These are phyloP conservation scores for Penicillium nucicola DNA, from an alignment of 495 filamentous ascomycete species.

Conservation along the genomic window DNA sequence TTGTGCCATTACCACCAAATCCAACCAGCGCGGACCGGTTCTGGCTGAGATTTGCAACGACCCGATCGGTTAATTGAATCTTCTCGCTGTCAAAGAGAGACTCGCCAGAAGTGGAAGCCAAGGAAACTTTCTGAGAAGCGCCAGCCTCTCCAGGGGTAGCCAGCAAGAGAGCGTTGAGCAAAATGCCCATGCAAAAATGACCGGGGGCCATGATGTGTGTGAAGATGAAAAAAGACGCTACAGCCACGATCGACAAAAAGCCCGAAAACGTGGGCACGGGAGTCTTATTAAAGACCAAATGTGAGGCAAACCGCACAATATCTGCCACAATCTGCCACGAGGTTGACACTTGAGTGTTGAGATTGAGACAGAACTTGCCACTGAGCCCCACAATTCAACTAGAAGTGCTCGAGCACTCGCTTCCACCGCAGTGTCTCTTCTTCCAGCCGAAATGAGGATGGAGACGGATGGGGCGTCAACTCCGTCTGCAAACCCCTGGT, in stretches of 20 bases:
- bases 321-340: neutral
- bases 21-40: conserved; percentile 19
- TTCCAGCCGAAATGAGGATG: neutral
- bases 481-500: neutral
- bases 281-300: conserved; percentile 3
- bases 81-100: conserved; percentile 38
- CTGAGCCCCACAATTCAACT: neutral
- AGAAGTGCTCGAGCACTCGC: neutral
- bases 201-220: conserved; percentile 10
- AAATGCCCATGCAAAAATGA: conserved; percentile 2
- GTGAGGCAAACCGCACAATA: neutral
- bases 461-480: neutral
- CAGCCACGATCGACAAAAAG: conserved; percentile 4
- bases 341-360: neutral
- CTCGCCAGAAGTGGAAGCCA: conserved; percentile 16
- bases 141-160: conserved; percentile 7
- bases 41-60: conserved; percentile 28
- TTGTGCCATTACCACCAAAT: conserved; percentile 17
- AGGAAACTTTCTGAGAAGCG: conserved; percentile 8
- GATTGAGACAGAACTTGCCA: neutral
- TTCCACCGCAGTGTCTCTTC: neutral
- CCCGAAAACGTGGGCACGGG: conserved; percentile 1
- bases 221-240: neutral
- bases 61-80: conserved; percentile 38
- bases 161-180: conserved; percentile 11